These are phyloP conservation scores for Neurospora discreta DNA, from an alignment of 495 filamentous ascomycete genomes.

Conservation along the genomic window DNA sequence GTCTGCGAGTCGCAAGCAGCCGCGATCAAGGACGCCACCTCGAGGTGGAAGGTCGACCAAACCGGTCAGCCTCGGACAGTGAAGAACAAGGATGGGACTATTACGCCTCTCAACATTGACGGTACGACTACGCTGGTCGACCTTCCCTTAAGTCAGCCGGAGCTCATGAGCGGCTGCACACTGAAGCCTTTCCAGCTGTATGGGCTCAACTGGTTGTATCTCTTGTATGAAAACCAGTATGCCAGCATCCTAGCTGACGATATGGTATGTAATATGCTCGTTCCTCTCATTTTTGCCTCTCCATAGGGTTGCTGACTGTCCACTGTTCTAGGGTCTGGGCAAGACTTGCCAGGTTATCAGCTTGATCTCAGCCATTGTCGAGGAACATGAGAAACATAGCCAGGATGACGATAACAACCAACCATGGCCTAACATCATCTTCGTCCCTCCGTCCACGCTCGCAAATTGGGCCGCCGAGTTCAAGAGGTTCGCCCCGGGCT, in stretches of 20 bases:
- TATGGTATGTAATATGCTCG: slow-evolving; percentile 39
- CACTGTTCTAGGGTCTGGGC: slow-evolving; percentile 49
- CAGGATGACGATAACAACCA: slow-evolving; percentile 26
- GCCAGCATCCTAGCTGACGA: slow-evolving; percentile 92
- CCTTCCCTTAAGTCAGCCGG: slow-evolving; percentile 46
- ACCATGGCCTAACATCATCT: slow-evolving; percentile 70
- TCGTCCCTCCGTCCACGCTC: slow-evolving; percentile 85
- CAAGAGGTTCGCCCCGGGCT: slow-evolving; percentile 64
- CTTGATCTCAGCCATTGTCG: slow-evolving; percentile 72
- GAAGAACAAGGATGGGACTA: slow-evolving; percentile 12
- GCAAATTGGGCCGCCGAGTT: slow-evolving; percentile 96
- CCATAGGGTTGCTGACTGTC: not conserved
- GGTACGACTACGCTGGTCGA: slow-evolving; percentile 13
- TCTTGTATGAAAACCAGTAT: slow-evolving; percentile 65
- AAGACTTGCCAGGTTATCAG: slow-evolving; percentile 97
- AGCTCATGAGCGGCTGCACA: slow-evolving; percentile 54
- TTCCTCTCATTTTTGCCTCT: not conserved
- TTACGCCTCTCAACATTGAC: slow-evolving; percentile 19
- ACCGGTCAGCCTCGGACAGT: slow-evolving; percentile 37
- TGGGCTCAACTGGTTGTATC: slow-evolving; percentile 83
- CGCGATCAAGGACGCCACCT: slow-evolving; percentile 56
- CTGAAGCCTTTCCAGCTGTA: slow-evolving; percentile 92
- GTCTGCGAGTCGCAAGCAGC: slow-evolving; percentile 59
- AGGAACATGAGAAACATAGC: slow-evolving; percentile 27
- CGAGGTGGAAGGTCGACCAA: slow-evolving; percentile 66